phyloP scores from a whole-genome alignment of 2,329 filamentous ascomycete genomes.

The Waltergamsia citrina region DNA sequence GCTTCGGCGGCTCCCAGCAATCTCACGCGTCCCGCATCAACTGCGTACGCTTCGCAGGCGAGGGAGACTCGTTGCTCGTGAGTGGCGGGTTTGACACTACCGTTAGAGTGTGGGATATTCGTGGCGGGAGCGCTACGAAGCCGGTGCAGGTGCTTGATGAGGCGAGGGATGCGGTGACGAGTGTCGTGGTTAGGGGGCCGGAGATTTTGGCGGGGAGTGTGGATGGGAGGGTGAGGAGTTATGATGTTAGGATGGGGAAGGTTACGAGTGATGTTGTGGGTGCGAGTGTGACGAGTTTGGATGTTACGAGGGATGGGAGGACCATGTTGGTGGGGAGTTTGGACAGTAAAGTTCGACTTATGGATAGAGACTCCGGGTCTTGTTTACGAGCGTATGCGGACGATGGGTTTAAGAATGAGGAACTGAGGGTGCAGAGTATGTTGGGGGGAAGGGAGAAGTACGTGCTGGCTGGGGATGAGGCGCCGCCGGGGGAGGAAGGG shows the following conservation, averaged over 20 bases:
- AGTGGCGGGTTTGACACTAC: constrained; percentile 67
- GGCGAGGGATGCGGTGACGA: constrained; percentile 59
- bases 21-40: constrained; percentile 71
- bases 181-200: constrained; percentile 34
- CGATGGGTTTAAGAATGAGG: constrained; percentile 50
- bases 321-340: constrained; percentile 66
- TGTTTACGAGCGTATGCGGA: constrained; percentile 64
- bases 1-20: constrained; percentile 53
- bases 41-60: constrained; percentile 68
- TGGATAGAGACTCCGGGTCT: constrained; percentile 68
- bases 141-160: constrained; percentile 67
- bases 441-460: constrained; percentile 69
- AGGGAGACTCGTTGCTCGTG: constrained; percentile 62
- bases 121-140: constrained; percentile 39
- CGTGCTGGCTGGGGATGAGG: constrained; percentile 74
- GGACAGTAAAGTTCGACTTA: constrained; percentile 67
- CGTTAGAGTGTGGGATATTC: constrained; percentile 67
- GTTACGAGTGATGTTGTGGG: constrained; percentile 63
- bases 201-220: constrained; percentile 70
- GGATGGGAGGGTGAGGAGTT: constrained; percentile 71
- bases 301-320: constrained; percentile 61
- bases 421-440: constrained; percentile 64
- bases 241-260: constrained; percentile 72
- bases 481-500: constrained; percentile 42
- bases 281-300: constrained; percentile 65